Conservation (phyloP, 129 eudicot genomes). For the Chrysanthemum makinoi region DNA sequence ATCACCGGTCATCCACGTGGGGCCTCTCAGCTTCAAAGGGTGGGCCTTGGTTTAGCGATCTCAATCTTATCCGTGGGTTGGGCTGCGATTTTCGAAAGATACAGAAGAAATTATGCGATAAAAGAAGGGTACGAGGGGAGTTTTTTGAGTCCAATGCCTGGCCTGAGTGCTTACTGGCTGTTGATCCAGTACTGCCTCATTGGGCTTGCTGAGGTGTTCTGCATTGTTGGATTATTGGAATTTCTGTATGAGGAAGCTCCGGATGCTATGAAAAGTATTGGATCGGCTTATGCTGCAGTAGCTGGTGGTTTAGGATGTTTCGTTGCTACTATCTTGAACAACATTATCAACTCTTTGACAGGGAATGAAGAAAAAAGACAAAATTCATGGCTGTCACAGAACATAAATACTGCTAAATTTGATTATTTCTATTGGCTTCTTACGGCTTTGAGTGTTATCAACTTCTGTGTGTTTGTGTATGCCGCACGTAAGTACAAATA, state of each 20-base stretch:
- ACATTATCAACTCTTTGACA: constrained; percentile 65
- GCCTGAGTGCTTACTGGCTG: constrained; percentile 86
- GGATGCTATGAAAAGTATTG: constrained; percentile 96
- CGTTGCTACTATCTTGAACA: constrained; percentile 68
- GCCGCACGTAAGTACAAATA: constrained; percentile 68
- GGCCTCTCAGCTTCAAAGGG: constrained; percentile 93
- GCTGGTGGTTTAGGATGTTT: constrained; percentile 96
- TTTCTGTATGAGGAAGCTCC: constrained; percentile 93
- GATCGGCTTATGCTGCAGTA: constrained; percentile 94
- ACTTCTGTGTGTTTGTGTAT: constrained; percentile 59
- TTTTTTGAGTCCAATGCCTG: constrained; percentile 73
- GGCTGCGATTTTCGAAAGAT: constrained; percentile 91
- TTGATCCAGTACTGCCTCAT: constrained; percentile 88
- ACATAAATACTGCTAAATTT: constrained; percentile 74
- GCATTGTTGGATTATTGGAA: constrained; percentile 86
- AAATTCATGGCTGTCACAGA: constrained; percentile 86
- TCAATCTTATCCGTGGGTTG: constrained; percentile 76
- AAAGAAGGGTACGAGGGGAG: constrained; percentile 67
- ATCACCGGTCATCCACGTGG: constrained; percentile 94
- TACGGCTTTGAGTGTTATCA: constrained; percentile 58
- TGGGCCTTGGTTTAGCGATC: constrained; percentile 87
- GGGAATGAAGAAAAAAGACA: constrained; percentile 36
- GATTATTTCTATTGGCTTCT: constrained; percentile 93
- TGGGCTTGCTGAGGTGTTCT: constrained; percentile 86
- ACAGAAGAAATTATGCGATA: constrained; percentile 75